Base-by-base conservation (phyloP, 169 alveolate species). In the Plasmodium gaboni region DNA sequence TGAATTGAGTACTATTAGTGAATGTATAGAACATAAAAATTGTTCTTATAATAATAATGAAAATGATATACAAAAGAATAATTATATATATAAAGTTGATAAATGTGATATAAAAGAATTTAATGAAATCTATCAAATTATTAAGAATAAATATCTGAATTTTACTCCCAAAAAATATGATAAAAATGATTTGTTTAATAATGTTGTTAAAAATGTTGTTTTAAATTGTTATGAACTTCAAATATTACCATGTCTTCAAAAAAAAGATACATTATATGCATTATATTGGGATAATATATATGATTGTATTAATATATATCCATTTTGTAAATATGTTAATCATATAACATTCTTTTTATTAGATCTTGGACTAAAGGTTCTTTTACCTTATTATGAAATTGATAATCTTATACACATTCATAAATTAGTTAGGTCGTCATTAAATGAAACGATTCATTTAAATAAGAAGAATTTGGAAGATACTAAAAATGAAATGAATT, bases 381-480 rank as follows among this genome's bases (percentile, higher is more conserved):
- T 83, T n/a, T 28, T 83, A 15, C 91, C 91, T 32, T 83, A 68
- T 63, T 83, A 68, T 51, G 91, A 83, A 83, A 83, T 83, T 55
- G 91, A 83, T 17, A 83, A 83, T 44, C 57, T 83, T 57, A 50
- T 63, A 7, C 91, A 83, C 44, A 32, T 83, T 59, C 91, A 83
- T 38, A 83, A 83, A 83, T 53, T 32, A 67, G 48, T 83, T 17
- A 68, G 17, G 44, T 48, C 46, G 15, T 32, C 44, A 32, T 32
- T 32, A 32, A 32, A 32, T 32, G 44, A 32, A 32, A 8, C 22
- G 6, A 28, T 12, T 13, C 73, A 15, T 28, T 61, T 57, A 42
- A 42, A 9, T 4, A 64, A 26, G 6, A 10, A 57, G 15, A 68
- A 24, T 64, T 51, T 2, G 10, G 55, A 73, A 8, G 48, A 24